A percentile compares a stretch with the other conserved stretches of the same genome.
phyloP scores from a whole-genome alignment of 169 alveolate genomes.

The Perkinsus olseni region DNA sequence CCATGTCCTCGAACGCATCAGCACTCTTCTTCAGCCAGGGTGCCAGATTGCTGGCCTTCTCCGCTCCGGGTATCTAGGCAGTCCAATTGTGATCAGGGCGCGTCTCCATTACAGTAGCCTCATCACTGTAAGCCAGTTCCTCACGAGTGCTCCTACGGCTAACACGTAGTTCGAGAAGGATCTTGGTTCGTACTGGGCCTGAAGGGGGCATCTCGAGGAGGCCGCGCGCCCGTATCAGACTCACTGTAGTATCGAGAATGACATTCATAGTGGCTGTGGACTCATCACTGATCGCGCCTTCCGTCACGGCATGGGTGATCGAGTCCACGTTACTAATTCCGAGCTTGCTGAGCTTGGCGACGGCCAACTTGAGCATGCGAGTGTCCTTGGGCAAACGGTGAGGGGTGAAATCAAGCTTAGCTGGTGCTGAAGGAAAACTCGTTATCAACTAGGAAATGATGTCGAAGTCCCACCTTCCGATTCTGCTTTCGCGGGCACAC shows the following conservation, averaged over 20 bases:
- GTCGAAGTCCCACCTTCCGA: too few relatives aligned
- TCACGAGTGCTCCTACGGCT: background rate
- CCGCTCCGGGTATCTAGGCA: background rate
- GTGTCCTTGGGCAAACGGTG: background rate
- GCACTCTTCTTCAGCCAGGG: background rate
- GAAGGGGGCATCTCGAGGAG: background rate
- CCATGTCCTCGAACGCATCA: background rate
- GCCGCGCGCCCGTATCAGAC: background rate
- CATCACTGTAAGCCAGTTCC: background rate
- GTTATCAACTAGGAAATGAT: too few relatives aligned
- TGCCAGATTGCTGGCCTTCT: background rate
- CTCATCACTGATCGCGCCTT: background rate
- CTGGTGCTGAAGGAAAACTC: background rate
- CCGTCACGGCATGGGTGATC: background rate
- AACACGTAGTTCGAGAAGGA: background rate
- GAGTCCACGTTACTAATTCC: background rate
- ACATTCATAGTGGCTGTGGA: background rate
- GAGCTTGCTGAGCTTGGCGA: background rate
- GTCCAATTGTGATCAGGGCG: too few relatives aligned
- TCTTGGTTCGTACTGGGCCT: background rate
- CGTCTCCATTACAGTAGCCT: too few relatives aligned
- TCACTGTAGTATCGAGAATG: background rate
- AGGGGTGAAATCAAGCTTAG: background rate
- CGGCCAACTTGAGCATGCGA: background rate
- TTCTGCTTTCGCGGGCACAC: too few relatives aligned